Percentiles rank a stretch among this genome's conserved stretches.
These are phyloP conservation scores for Albatrellus ellisii DNA, from an alignment of 768 basidiomycete species.

Conservation along the genomic window DNA sequence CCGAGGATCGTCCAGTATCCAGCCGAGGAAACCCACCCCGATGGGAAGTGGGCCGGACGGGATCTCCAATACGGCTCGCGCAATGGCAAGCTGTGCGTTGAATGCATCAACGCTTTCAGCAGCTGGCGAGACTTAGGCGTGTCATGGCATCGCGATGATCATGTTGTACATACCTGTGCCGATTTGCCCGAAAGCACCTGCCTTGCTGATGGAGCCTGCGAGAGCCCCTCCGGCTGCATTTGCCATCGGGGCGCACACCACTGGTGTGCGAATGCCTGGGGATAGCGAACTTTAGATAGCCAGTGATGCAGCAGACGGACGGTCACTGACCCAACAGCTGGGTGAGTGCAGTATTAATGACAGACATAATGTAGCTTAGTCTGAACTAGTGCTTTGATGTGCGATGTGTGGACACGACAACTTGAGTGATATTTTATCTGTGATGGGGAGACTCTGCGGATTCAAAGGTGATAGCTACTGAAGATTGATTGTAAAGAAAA, in stretches of 20 bases:
- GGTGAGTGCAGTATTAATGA: conserved; percentile 31
- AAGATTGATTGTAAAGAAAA: too few species aligned
- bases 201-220: conserved; percentile 42
- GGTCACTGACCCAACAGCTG: conserved; percentile 32
- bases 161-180: too few species aligned
- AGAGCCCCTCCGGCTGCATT: conserved; percentile 45
- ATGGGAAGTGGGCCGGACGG: conserved; percentile 29
- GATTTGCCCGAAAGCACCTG: conserved; percentile 72
- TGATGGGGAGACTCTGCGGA: too few species aligned
- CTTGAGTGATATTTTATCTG: too few species aligned
- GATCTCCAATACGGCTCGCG: conserved; percentile 29
- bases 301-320: background rate
- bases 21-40: conserved; percentile 66
- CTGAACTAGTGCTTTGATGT: too few species aligned
- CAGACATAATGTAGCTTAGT: background rate
- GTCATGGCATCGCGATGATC: too few species aligned
- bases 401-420: too few species aligned
- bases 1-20: conserved; percentile 46
- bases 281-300: too few species aligned
- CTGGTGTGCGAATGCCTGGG: conserved; percentile 41
- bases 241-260: conserved; percentile 61
- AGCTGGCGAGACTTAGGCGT: conserved; percentile 24
- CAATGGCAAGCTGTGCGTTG: conserved; percentile 36
- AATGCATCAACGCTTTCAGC: conserved; percentile 33
- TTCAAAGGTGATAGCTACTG: too few species aligned